phyloP scores from a whole-genome alignment of 2,329 filamentous ascomycete genomes.

The Microthyrium microscopicum region DNA sequence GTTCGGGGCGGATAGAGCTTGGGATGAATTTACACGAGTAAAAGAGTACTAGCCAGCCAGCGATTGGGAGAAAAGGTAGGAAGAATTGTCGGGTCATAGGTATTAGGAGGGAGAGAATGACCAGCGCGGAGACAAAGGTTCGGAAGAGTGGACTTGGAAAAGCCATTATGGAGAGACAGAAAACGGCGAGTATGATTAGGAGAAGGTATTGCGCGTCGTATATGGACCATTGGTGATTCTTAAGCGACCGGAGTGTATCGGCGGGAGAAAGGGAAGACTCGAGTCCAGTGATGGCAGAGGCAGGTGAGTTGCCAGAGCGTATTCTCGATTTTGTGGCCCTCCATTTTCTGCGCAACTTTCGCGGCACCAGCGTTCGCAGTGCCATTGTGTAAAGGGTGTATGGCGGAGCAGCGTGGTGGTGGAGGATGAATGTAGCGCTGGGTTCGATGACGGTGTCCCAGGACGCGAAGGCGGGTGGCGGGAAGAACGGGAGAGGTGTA shows the following conservation, averaged over 20 bases:
- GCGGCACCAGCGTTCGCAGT: slow-evolving; percentile 33
- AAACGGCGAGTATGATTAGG: slow-evolving; percentile 57
- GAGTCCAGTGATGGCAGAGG: slow-evolving; percentile 57
- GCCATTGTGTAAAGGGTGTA: background rate
- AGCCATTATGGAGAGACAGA: slow-evolving; percentile 70
- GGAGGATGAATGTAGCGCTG: background rate
- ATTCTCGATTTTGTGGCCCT: slow-evolving; percentile 45
- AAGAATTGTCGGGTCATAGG: slow-evolving; percentile 84
- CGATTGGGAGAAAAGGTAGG: slow-evolving; percentile 69
- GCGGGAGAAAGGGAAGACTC: slow-evolving; percentile 69
- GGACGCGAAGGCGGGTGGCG: background rate
- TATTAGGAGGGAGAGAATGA: slow-evolving; percentile 56
- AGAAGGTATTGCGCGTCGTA: slow-evolving; percentile 77
- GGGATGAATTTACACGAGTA: slow-evolving; percentile 91
- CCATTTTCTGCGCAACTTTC: slow-evolving; percentile 49
- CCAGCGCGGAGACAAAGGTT: slow-evolving; percentile 49
- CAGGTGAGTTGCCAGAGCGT: slow-evolving; percentile 47
- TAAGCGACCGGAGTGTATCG: slow-evolving; percentile 60
- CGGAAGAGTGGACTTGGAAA: slow-evolving; percentile 63
- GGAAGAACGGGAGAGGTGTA: background rate
- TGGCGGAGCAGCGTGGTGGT: background rate
- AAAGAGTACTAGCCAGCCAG: slow-evolving; percentile 79
- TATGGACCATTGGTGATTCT: slow-evolving; percentile 61
- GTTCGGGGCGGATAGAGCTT: slow-evolving; percentile 72
- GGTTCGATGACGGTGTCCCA: background rate